Conservation (phyloP, 164 flowering plant genomes). For the Chimonanthus salicifolius region DNA sequence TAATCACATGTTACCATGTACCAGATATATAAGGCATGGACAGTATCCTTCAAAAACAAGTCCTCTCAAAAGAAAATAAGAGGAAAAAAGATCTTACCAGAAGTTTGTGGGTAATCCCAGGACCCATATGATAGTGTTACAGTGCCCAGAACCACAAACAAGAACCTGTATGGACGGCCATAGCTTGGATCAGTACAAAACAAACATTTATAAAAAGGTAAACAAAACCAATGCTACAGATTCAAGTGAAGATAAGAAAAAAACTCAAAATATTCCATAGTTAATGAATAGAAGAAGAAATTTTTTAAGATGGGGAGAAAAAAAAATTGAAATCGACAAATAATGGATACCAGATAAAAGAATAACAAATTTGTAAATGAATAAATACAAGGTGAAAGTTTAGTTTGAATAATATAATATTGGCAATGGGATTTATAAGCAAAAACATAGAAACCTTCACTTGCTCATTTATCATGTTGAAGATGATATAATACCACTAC, state of each 20-base stretch:
- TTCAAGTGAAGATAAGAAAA: background rate
- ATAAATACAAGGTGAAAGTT: background rate
- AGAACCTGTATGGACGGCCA: constrained; percentile 42
- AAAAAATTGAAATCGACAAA: background rate
- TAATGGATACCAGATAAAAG: background rate
- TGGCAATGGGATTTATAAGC: too few species aligned
- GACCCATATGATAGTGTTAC: constrained; percentile 46
- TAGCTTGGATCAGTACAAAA: background rate
- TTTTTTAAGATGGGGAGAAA: background rate
- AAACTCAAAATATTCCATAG: background rate
- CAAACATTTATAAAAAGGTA: background rate
- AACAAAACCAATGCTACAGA: background rate
- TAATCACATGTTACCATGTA: background rate
- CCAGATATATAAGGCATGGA: background rate
- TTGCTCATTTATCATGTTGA: too few species aligned
- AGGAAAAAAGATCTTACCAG: constrained; percentile 29
- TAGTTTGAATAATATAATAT: too few species aligned
- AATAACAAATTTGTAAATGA: background rate
- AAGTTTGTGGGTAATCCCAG: constrained; percentile 39
- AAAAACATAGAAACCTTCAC: too few species aligned
- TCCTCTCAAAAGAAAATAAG: background rate
- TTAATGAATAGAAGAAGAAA: background rate
- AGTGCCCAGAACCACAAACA: constrained; percentile 70
- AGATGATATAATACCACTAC: background rate
- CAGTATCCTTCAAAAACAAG: background rate